Base-by-base conservation (phyloP, 441 rosid species). In the Erodium chrysanthum region DNA sequence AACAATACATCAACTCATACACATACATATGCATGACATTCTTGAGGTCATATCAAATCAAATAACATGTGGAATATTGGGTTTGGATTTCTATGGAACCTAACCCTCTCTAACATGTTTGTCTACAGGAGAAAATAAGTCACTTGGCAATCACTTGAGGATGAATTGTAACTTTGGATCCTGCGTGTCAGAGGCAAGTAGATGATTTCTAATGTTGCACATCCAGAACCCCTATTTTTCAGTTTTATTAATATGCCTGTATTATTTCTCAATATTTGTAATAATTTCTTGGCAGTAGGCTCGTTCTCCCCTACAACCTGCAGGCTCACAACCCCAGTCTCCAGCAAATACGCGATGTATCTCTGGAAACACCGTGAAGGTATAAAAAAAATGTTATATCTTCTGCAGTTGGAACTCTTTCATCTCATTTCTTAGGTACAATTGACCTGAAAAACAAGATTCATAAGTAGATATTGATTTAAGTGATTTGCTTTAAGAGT, bases 121-220 rank as follows among this genome's bases (percentile, higher is more conserved):
- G 15, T 72, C 31, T 64, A 18, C 68, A 64, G 71, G 60, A 61
- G 77, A 77, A 66, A 74, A 74, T 67, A 80, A 71, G 71, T 63
- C 82, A 65, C 70, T 64, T 42, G 73, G 75, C 75, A 76, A 76
- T 54, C 73, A 67, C 58, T 46, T 74, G 66, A 79, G 65, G 77
- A 81, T 78, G 69, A 75, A 56, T 37, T 67, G 70, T 75, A 71
- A 83, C 46, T 52, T 66, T 20, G 60, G 64, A 33, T 77, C 79
- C 67, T 71, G 78, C 73, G 75, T 68, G 46, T 65, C 78, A 33
- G 83, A 84, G 86, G 87, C 79, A 82, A 84, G 90, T 78, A 64
- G 52, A 69, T 29, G 6, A 27, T 25, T 67, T 56, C 35, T 66
- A 35, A 23, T 71, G 68, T 70, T 63, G 59, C 64, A 70, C 68